Percentiles rank a stretch among this genome's conserved stretches.
phyloP scores from a whole-genome alignment of 192 early-diverging fungal species.

The Coemansia sp. region DNA sequence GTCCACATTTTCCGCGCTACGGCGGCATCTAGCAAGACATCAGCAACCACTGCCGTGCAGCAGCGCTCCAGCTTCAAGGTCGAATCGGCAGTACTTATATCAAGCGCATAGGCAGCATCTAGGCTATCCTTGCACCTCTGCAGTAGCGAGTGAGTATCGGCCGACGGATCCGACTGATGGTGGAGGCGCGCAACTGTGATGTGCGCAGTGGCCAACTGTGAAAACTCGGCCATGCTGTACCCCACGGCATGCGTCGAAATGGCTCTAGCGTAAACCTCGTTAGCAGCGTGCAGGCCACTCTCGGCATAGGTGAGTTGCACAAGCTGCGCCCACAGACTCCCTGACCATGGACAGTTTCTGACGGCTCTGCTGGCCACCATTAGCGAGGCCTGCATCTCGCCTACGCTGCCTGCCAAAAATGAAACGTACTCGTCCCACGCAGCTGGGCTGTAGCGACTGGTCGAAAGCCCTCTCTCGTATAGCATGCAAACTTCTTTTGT shows the following conservation, averaged over 20 bases:
- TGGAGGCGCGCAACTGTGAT: constrained; percentile 20
- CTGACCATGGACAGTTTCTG: constrained; percentile 51
- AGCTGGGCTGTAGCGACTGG: constrained; percentile 23
- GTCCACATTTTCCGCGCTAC: constrained; percentile 37
- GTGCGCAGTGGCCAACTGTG: constrained; percentile 19
- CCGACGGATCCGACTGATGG: not conserved
- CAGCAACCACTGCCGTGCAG: constrained; percentile 13
- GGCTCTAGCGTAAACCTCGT: constrained; percentile 20
- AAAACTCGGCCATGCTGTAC: constrained; percentile 46
- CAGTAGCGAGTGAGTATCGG: constrained; percentile 9
- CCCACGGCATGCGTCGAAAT: constrained; percentile 37
- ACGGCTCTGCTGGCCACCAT: constrained; percentile 20
- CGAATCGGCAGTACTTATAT: constrained; percentile 40
- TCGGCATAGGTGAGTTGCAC: constrained; percentile 12
- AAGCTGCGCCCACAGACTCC: constrained; percentile 46
- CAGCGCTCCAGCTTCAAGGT: constrained; percentile 36
- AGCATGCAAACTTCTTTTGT: constrained; percentile 24
- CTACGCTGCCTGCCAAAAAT: constrained; percentile 7
- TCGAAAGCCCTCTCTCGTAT: constrained; percentile 38
- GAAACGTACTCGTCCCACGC: constrained; percentile 44
- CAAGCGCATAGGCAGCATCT: constrained; percentile 25
- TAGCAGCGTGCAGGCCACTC: constrained; percentile 20
- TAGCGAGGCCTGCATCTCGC: constrained; percentile 9
- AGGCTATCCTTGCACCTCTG: constrained; percentile 26
- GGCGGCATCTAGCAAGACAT: not conserved